Conservation (phyloP, 2,329 filamentous ascomycete species). For the Alternaria metachromatica region DNA sequence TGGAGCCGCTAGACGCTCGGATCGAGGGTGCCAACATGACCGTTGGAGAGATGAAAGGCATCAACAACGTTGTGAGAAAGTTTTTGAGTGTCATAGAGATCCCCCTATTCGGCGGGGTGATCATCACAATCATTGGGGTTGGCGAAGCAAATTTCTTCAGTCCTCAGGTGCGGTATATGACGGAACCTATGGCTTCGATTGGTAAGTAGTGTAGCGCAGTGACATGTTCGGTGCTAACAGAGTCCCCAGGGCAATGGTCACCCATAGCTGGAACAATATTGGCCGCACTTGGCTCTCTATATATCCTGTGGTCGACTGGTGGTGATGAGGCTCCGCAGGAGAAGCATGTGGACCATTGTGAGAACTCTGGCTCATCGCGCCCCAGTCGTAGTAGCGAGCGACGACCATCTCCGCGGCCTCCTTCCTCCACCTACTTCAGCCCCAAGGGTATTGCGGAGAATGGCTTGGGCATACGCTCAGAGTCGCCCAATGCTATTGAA, state of each 20-base stretch:
- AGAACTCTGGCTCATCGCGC: constrained; percentile 4
- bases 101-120: constrained; percentile 64
- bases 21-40: constrained; percentile 65
- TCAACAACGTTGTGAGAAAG: constrained; percentile 45
- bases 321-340: constrained; percentile 39
- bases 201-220: constrained; percentile 39
- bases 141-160: constrained; percentile 72
- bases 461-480: constrained; percentile 20
- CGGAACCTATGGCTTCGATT: constrained; percentile 67
- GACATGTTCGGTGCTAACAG: neutral
- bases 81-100: constrained; percentile 59
- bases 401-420: constrained; percentile 3
- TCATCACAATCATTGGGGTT: constrained; percentile 65
- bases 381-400: constrained; percentile 34
- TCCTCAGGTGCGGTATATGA: constrained; percentile 62
- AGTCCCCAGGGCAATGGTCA: constrained; percentile 58
- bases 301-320: constrained; percentile 53
- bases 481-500: constrained; percentile 19
- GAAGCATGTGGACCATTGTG: constrained; percentile 3
- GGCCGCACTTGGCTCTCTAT: constrained; percentile 65
- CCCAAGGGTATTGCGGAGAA: neutral
- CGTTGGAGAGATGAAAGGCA: constrained; percentile 55
- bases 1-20: constrained; percentile 44
- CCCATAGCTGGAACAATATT: constrained; percentile 66
- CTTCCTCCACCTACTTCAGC: neutral